Percentiles rank a stretch among this genome's conserved stretches.
These are phyloP conservation scores for Vanilla planifolia DNA, from an alignment of 106 monocot genomes.

Conservation along the genomic window DNA sequence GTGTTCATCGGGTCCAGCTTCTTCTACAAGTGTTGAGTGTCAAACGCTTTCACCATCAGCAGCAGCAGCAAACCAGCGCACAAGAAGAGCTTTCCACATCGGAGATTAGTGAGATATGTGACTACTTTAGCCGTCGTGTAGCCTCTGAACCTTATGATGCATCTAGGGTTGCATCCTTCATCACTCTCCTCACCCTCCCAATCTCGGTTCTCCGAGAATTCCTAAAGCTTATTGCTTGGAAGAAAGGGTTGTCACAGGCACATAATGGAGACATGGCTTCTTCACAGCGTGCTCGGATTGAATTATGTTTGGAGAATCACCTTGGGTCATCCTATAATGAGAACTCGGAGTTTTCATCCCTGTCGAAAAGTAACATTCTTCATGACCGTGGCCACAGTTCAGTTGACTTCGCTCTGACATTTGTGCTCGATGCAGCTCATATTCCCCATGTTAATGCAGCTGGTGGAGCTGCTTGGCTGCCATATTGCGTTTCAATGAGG, in stretches of 20 bases:
- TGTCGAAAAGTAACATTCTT: constrained; percentile 70
- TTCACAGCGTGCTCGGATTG: constrained; percentile 70
- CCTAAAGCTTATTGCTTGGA: constrained; percentile 87
- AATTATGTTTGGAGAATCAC: constrained; percentile 93
- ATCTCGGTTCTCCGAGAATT: constrained; percentile 84
- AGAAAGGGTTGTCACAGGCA: constrained; percentile 69
- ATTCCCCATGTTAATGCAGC: constrained; percentile 95
- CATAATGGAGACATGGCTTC: constrained; percentile 70
- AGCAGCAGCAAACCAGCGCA: constrained; percentile 58
- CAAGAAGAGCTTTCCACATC: constrained; percentile 77
- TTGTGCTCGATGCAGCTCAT: constrained; percentile 79
- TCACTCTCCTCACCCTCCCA: constrained; percentile 91
- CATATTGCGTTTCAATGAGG: constrained; percentile 83
- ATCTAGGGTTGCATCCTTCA: constrained; percentile 96
- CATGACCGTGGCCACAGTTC: constrained; percentile 66
- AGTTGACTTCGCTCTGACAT: constrained; percentile 85
- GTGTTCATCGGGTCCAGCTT: constrained; percentile 93
- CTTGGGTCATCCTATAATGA: constrained; percentile 41
- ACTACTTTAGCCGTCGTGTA: constrained; percentile 93
- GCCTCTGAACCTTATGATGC: constrained; percentile 97
- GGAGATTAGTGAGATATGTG: constrained; percentile 90
- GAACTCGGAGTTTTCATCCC: constrained; percentile 25
- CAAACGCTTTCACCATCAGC: constrained; percentile 83
- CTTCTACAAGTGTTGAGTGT: constrained; percentile 95
- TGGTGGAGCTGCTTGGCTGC: constrained; percentile 97